Evolutionary conservation across 2,329 filamentous ascomycete genomes (phyloP).

Genomic region (Beauveria rudraprayagi): DNA sequence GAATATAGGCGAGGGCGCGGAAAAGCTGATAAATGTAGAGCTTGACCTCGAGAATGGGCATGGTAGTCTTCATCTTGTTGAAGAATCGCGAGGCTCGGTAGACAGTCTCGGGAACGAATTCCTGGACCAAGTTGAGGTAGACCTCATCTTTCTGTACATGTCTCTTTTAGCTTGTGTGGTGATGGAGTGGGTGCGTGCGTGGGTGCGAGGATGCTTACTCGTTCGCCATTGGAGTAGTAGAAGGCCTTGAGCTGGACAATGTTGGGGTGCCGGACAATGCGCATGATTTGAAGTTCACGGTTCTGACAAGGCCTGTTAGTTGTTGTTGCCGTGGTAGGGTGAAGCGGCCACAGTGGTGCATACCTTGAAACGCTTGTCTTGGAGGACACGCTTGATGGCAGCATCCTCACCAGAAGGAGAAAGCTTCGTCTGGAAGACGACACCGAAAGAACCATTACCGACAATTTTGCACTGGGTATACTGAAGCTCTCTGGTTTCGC

Average conservation of each 20-base stretch:
- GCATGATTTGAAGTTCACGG: constrained; percentile 98
- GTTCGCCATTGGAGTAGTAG: constrained; percentile 98
- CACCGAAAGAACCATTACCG: constrained; percentile 95
- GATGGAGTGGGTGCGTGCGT: background rate
- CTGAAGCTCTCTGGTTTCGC: constrained; percentile 91
- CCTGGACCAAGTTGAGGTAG: constrained; percentile 95
- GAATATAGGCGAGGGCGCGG: constrained; percentile 95
- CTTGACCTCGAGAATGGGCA: constrained; percentile 98
- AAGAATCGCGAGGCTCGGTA: constrained; percentile 98
- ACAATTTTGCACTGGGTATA: constrained; percentile 99
- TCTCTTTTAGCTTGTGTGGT: background rate
- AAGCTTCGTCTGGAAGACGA: constrained; percentile 98
- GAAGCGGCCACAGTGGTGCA: constrained; percentile 17
- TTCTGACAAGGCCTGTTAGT: constrained; percentile 55
- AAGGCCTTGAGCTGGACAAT: constrained; percentile 99
- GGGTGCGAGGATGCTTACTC: constrained; percentile 50
- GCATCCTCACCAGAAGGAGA: constrained; percentile 97
- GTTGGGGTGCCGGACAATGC: constrained; percentile 96
- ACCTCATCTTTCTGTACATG: constrained; percentile 81
- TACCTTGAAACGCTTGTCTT: constrained; percentile 99
- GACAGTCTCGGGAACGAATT: constrained; percentile 96
- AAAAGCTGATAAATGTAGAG: constrained; percentile 99
- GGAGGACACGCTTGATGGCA: constrained; percentile 96
- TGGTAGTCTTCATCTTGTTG: constrained; percentile 99
- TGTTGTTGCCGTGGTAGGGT: background rate